Percentiles rank a stretch among this genome's conserved stretches.
These are phyloP conservation scores for Colletotrichum orbiculare DNA, from an alignment of 2,329 filamentous ascomycete genomes.

Conservation along the genomic window DNA sequence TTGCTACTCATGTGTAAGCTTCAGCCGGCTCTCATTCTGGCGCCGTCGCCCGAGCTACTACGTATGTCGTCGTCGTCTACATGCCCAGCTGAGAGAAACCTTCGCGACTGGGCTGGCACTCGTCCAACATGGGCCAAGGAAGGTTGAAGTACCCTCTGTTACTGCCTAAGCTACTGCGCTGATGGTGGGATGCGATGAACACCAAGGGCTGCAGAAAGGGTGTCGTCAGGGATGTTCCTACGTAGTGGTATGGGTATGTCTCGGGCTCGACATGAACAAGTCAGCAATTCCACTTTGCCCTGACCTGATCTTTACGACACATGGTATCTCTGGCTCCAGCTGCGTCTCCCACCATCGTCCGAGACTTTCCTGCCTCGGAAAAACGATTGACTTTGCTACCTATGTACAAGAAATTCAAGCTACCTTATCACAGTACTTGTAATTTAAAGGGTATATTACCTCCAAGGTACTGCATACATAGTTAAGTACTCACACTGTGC, in stretches of 20 bases:
- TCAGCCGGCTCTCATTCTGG: constrained; percentile 10
- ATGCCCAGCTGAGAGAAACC: not conserved
- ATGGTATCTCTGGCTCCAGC: not conserved
- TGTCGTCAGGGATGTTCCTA: constrained; percentile 30
- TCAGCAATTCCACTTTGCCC: constrained; percentile 15
- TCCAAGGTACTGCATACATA: not conserved
- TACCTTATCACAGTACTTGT: too few relatives aligned
- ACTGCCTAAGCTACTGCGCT: constrained; percentile 11
- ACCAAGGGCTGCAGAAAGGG: constrained; percentile 30
- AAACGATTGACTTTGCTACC: not conserved
- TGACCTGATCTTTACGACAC: constrained; percentile 8
- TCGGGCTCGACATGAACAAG: constrained; percentile 14
- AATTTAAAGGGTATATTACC: too few relatives aligned
- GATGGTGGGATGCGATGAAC: constrained; percentile 27
- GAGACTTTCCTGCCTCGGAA: constrained; percentile 3
- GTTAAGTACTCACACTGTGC: not conserved
- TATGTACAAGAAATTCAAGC: too few relatives aligned
- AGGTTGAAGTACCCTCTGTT: constrained; percentile 21
- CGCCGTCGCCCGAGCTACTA: constrained; percentile 15
- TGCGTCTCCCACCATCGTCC: not conserved
- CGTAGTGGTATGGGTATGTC: constrained; percentile 20
- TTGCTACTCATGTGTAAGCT: constrained; percentile 3
- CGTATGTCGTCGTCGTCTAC: too few relatives aligned
- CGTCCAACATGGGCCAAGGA: constrained; percentile 8
- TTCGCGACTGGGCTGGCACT: not conserved